Conservation (phyloP, 2,329 filamentous ascomycete genomes). For the Curvularia eragrostidis region DNA sequence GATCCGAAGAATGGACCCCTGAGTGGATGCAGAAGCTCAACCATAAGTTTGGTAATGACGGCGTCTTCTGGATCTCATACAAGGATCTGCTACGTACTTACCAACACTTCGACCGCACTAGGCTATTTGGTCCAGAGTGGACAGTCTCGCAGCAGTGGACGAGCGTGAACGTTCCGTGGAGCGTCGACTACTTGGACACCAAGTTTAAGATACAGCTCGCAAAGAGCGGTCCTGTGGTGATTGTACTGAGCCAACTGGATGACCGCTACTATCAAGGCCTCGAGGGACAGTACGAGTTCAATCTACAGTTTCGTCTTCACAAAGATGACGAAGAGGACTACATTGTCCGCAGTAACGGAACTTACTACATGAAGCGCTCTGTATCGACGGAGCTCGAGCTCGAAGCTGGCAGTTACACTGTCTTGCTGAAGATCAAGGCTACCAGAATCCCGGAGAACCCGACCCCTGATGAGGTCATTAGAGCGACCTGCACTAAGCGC, state of each 20-base stretch:
- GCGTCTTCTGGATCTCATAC: slow-evolving; percentile 69
- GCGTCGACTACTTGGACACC: slow-evolving; percentile 66
- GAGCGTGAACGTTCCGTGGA: slow-evolving; percentile 65
- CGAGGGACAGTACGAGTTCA: slow-evolving; percentile 63
- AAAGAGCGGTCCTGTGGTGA: slow-evolving; percentile 61
- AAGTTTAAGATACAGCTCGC: slow-evolving; percentile 64
- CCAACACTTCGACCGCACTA: slow-evolving; percentile 66
- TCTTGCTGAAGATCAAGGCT: slow-evolving; percentile 77
- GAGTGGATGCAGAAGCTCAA: slow-evolving; percentile 76
- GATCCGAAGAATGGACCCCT: slow-evolving; percentile 82
- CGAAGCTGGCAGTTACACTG: slow-evolving; percentile 75
- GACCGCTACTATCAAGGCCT: slow-evolving; percentile 66
- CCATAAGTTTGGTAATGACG: slow-evolving; percentile 79
- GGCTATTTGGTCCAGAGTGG: slow-evolving; percentile 67
- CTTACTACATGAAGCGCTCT: slow-evolving; percentile 71
- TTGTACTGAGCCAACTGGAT: slow-evolving; percentile 67
- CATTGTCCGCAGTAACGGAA: slow-evolving; percentile 63
- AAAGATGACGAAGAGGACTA: slow-evolving; percentile 67
- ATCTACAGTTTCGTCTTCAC: slow-evolving; percentile 65
- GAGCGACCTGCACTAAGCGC: slow-evolving; percentile 64
- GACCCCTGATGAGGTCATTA: slow-evolving; percentile 72
- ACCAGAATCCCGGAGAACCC: slow-evolving; percentile 59
- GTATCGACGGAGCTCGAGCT: slow-evolving; percentile 79
- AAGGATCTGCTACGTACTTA: slow-evolving; percentile 65
- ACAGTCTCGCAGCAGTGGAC: slow-evolving; percentile 68